Base-by-base conservation (phyloP, 352 stramenopile species). In the Phytophthora citricola region DNA sequence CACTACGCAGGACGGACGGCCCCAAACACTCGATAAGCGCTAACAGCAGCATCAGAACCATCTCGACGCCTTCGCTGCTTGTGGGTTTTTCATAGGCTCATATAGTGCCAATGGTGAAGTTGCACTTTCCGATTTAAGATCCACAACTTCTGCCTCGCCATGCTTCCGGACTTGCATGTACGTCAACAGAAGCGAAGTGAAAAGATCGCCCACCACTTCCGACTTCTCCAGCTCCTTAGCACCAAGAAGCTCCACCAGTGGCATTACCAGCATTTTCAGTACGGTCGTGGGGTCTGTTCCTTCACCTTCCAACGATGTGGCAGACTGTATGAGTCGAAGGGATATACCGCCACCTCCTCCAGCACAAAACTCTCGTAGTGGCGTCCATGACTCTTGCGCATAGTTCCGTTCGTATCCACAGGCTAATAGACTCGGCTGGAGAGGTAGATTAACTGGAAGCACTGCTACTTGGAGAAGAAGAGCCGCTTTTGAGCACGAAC, bases 21-120 rank as follows among this genome's bases (percentile, higher is more conserved):
- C 87, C 87, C 26, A 95, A 74, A 14, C 62, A 81, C 48, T 94
- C 82, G 39, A 91, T 95, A 43, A 95, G 76, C 1, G 75, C 63
- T 31, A 95, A 62, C 22, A 95, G 63, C 38, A 94, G 63, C 27
- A 76, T 79, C 51, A 93, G 29, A 12, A 90, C 71, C 55, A 90
- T 78, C 46, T 92, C 83, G 0, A 89, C 54, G 11, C 81, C 73
- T 27, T 71, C 47, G 2, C 57, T 59, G 31, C 81, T 76, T 5
- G 54, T 58, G 7, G 82, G 0, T 20, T 51, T 58, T 79, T 89
- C 4, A 76, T 63, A 3, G 51, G 26, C 2, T 87, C 68, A 24
- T 79, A 86, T 34, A 79, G 50, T 20, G 55, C 43, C 22, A 69
- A 29, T 45, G 27, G 10, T 46, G 56, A 55, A 17, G 45, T 24